Conservation (phyloP, 768 basidiomycete species). For the Ramaria rubella region DNA sequence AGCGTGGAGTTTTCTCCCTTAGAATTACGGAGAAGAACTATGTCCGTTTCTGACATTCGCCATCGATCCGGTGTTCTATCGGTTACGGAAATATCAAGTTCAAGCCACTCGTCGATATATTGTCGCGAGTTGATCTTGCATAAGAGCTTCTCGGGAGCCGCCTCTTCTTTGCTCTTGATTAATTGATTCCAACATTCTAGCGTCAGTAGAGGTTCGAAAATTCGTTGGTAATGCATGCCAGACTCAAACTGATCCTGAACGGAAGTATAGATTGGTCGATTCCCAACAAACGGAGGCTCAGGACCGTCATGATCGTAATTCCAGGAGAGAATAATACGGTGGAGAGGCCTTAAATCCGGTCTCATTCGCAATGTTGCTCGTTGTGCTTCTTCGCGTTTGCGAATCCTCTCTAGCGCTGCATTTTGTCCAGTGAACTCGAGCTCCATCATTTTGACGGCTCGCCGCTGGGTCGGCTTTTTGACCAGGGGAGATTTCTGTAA, state of each 20-base stretch:
- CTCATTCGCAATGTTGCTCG: slow-evolving; percentile 62
- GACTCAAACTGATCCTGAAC: slow-evolving; percentile 64
- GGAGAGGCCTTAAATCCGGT: slow-evolving; percentile 76
- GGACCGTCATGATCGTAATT: slow-evolving; percentile 63
- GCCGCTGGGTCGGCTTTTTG: slow-evolving; percentile 49
- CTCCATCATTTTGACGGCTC: slow-evolving; percentile 60
- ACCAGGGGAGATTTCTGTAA: slow-evolving; percentile 56
- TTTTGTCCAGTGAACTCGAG: slow-evolving; percentile 34
- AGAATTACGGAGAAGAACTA: slow-evolving; percentile 69
- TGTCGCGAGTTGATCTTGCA: slow-evolving; percentile 63
- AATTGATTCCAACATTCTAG: slow-evolving; percentile 92
- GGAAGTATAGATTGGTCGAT: slow-evolving; percentile 27
- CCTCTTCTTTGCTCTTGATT: slow-evolving; percentile 65
- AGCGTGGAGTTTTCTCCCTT: slow-evolving; percentile 50
- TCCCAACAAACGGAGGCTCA: slow-evolving; percentile 44
- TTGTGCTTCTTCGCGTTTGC: slow-evolving; percentile 55
- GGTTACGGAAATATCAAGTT: slow-evolving; percentile 62
- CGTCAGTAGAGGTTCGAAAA: slow-evolving; percentile 81
- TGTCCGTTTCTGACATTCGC: slow-evolving; percentile 70
- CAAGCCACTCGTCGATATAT: slow-evolving; percentile 76
- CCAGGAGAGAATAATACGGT: slow-evolving; percentile 80
- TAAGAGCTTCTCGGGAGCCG: slow-evolving; percentile 39
- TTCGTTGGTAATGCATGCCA: slow-evolving; percentile 58
- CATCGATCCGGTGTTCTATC: slow-evolving; percentile 60
- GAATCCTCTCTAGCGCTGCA: slow-evolving; percentile 43